These are phyloP conservation scores for Huntiella decipiens DNA, from an alignment of 2,329 filamentous ascomycete genomes.

Conservation along the genomic window DNA sequence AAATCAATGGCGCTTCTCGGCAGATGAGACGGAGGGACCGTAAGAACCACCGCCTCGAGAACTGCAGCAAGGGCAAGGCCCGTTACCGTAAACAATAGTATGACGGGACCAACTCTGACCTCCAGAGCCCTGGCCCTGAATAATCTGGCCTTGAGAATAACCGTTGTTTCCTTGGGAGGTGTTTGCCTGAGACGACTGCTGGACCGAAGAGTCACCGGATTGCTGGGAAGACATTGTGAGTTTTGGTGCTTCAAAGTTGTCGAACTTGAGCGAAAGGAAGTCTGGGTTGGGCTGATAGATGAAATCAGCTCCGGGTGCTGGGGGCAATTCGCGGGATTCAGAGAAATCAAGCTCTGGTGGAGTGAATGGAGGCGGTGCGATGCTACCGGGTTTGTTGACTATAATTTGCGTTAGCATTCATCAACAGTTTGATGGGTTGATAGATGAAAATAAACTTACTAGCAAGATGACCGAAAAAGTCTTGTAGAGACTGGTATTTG, in stretches of 20 bases:
- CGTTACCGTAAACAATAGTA: constrained; percentile 39
- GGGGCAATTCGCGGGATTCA: neutral
- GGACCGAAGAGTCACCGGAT: no score
- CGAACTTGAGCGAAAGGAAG: constrained; percentile 19
- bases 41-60: constrained; percentile 31
- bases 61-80: constrained; percentile 36
- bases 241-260: no score
- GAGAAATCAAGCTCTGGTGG: neutral
- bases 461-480: no score
- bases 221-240: no score
- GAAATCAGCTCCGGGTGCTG: constrained; percentile 16
- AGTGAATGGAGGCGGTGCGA: neutral
- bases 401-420: no score
- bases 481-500: neutral
- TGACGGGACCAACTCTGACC: constrained; percentile 36
- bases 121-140: constrained; percentile 27
- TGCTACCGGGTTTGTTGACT: no score
- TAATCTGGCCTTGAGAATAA: constrained; percentile 27
- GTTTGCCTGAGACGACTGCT: no score
- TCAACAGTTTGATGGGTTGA: no score
- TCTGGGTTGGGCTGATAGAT: constrained; percentile 33
- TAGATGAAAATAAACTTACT: no score
- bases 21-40: constrained; percentile 32
- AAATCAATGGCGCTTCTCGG: constrained; percentile 26
- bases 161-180: constrained; percentile 12